These are phyloP conservation scores for Torulaspora indica DNA, from an alignment of 805 yeast species.

Conservation along the genomic window DNA sequence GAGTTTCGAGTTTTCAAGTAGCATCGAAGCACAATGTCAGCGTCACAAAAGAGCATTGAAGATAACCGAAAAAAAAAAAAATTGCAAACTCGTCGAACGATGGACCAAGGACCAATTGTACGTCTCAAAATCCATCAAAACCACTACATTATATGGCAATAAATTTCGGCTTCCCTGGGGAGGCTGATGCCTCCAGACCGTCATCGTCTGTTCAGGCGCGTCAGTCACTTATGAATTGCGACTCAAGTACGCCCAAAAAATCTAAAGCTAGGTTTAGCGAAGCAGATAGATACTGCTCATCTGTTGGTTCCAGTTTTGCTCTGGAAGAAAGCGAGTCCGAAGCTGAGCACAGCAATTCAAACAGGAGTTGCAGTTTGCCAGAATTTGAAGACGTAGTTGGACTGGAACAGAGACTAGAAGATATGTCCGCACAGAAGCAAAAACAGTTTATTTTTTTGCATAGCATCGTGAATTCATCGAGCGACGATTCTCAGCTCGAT, in stretches of 20 bases:
- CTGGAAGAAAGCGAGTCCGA: background rate
- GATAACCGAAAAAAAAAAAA: background rate
- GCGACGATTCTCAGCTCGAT: constrained; percentile 13
- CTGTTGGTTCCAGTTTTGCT: background rate
- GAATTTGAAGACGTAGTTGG: constrained; percentile 9
- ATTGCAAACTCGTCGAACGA: background rate
- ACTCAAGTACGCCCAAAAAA: background rate
- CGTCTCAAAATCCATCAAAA: background rate
- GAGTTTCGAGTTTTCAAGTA: background rate
- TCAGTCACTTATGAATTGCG: background rate
- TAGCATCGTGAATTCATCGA: constrained; percentile 11
- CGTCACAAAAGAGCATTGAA: background rate
- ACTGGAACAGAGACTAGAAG: constrained; percentile 4
- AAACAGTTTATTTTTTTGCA: constrained; percentile 15
- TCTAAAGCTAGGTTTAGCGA: background rate
- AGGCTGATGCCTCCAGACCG: background rate
- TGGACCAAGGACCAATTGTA: too few relatives aligned
- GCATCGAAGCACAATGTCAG: background rate
- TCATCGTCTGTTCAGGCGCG: background rate
- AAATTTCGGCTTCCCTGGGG: background rate
- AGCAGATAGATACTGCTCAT: background rate
- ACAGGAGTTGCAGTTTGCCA: constrained; percentile 1
- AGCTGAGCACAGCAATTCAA: background rate
- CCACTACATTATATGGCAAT: background rate
- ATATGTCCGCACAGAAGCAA: constrained; percentile 8